Conservation (phyloP, 2,329 filamentous ascomycete genomes). For the Helotiales sp. region DNA sequence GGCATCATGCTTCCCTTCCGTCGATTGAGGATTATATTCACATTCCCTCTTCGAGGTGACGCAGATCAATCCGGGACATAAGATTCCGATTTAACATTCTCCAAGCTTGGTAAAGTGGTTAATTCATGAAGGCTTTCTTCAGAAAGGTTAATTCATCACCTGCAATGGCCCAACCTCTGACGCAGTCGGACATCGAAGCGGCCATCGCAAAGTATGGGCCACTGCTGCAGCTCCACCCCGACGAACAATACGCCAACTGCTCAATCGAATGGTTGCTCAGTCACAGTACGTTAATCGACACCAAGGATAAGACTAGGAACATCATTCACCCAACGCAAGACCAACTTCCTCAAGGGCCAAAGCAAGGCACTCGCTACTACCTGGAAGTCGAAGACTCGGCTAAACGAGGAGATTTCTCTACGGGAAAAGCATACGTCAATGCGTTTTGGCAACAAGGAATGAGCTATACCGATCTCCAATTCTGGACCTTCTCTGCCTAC, state of each 20-base stretch:
- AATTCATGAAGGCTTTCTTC: too few species aligned
- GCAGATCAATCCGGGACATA: too few species aligned
- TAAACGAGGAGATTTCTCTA: slow-evolving; percentile 21
- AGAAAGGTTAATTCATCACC: too few species aligned
- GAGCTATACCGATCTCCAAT: slow-evolving; percentile 26
- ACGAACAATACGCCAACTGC: slow-evolving; percentile 23
- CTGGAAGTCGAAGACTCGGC: slow-evolving; percentile 19
- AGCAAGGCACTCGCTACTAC: slow-evolving; percentile 23
- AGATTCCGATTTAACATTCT: too few species aligned
- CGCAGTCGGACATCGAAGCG: slow-evolving; percentile 17
- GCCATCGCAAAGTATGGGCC: slow-evolving; percentile 25
- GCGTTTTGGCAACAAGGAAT: slow-evolving; percentile 18
- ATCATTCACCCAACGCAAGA: slow-evolving; percentile 20
- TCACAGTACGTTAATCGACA: slow-evolving; percentile 22
- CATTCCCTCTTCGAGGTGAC: too few species aligned
- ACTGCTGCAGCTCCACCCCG: slow-evolving; percentile 18
- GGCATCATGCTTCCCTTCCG: background rate
- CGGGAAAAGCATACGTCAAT: slow-evolving; percentile 26
- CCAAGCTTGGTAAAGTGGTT: too few species aligned
- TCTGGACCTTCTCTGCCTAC: slow-evolving; percentile 26
- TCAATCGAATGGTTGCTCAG: slow-evolving; percentile 25
- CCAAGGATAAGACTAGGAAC: slow-evolving; percentile 10
- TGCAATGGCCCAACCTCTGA: slow-evolving; percentile 15
- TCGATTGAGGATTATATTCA: background rate
- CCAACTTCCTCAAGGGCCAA: slow-evolving; percentile 21